These are phyloP conservation scores for Fraxinus angustifolia DNA, from an alignment of 305 asterid species.

Conservation along the genomic window DNA sequence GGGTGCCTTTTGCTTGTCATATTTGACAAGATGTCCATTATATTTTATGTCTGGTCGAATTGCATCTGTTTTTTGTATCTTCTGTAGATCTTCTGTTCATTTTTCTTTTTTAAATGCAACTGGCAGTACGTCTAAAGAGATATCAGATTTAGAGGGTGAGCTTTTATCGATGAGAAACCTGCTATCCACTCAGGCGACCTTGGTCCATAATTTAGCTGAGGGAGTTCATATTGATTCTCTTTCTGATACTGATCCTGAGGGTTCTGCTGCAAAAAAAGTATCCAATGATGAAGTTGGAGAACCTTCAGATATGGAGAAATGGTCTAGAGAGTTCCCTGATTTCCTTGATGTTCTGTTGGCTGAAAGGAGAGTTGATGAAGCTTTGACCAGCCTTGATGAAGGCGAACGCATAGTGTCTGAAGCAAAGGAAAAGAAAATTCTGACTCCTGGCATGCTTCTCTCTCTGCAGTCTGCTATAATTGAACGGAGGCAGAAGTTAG, in stretches of 20 bases:
- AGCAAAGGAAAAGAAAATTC: slow-evolving; percentile 60
- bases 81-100: slow-evolving; percentile 7
- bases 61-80: not conserved
- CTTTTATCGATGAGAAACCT: slow-evolving; percentile 95
- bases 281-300: slow-evolving; percentile 53
- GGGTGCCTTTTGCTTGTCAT: not conserved
- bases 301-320: slow-evolving; percentile 72
- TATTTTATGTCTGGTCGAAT: not conserved
- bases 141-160: slow-evolving; percentile 97
- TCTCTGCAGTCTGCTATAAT: slow-evolving; percentile 63
- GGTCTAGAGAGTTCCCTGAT: slow-evolving; percentile 84
- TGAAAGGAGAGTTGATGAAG: slow-evolving; percentile 95
- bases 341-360: slow-evolving; percentile 88
- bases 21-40: not conserved
- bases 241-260: slow-evolving; percentile 48
- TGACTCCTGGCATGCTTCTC: slow-evolving; percentile 45
- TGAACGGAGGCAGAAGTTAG: slow-evolving; percentile 76
- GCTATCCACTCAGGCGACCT: slow-evolving; percentile 91
- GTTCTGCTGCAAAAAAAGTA: slow-evolving; percentile 40
- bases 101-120: slow-evolving; percentile 9
- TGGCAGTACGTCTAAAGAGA: slow-evolving; percentile 94
- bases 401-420: slow-evolving; percentile 72
- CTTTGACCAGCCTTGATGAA: slow-evolving; percentile 80
- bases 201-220: slow-evolving; percentile 87
- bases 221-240: slow-evolving; percentile 76